Base-by-base conservation (phyloP, 2,329 filamentous ascomycete species). In the Thermochaetoides dissita region DNA sequence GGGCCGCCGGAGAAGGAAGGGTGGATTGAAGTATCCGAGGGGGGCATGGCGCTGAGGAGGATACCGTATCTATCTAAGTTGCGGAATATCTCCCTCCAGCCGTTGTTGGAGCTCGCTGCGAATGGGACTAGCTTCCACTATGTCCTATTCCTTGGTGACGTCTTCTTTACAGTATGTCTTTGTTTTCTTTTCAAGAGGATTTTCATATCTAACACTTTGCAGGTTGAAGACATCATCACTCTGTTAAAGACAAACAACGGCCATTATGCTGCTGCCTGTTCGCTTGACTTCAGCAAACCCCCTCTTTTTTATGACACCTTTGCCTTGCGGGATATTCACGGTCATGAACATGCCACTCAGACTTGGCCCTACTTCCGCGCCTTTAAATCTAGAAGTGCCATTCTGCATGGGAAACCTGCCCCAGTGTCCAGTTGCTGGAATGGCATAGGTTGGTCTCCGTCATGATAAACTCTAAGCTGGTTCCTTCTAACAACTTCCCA, bases 371-470 rank as follows among this genome's bases (percentile, higher is more conserved):
- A 72, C 60, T 79, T 80, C 51, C 63, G 67, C 29, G 66, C 51
- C 8, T 57, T 54, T 8, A 50, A 51, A 1, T 59, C 66, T 8
- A 56, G 62, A 24, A 55, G 66, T 28, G 68, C 73, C 1, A 62
- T 77, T 17, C 65, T 67, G 46, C 57, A 54, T 12, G 65, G 68
- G 49, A 55, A 61, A 8, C 72, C 76, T 0, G 65, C 79, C 1
- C 71, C 69, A 1, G 77, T 83, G 1, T 58, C 61, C n/a, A 78
- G 73, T 35, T 83, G 79, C 57, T 83, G 78, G 78, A 81, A 82
- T 50, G 79, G 77, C 36, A 72, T 79, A 55, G 66, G 37, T 64
- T 62, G 44, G 60, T 62, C 39, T 36, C 17, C 24, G n/a, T 12
- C 30, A 33, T 7, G 8, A 6, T 72, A 53, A 69, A 72, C 44